Evolutionary conservation across 2,329 filamentous ascomycete species (phyloP), one percentile per base, ranked within the genome.

Genomic region (Trichoderma sp.): DNA sequence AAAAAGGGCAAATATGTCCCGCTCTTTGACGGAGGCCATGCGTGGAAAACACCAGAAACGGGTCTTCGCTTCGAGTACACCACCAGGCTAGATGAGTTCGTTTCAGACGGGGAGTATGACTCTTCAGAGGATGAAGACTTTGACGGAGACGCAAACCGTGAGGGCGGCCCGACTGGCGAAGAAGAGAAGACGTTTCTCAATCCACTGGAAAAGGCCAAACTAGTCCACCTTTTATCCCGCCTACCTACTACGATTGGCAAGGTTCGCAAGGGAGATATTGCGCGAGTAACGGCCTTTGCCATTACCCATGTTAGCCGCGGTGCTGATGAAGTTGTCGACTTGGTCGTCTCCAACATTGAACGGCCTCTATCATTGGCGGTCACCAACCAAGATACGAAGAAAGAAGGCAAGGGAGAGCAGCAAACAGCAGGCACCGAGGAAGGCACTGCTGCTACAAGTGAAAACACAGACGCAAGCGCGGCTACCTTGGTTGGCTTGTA

Each of bases 271-370:
- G 95, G 95, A 3, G 95, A 98, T 80, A 91, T 98, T 63, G 95
- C 95, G 1, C 90, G 95, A 6, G 88, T 98, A 2, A 96, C 95
- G 1, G 90, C 93, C 3, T 98, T 98, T 84, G 95, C 95, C 14
- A 95, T 98, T 74, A 93, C 92, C 3, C 95, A 98, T 82, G 94
- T 95, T 1, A 94, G 93, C 53, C 89, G 91, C 24, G 97, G 95
- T 18, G 93, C 94, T 14, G 94, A 97, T 78, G 97, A 98, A 85
- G 93, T 98, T 45, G 95, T 97, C n/a, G 91, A 96, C 67, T 91
- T 97, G 84, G 92, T 98, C 50, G 90, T 97, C 0, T 89, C 91
- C 1, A 98, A 99, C 80, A 88, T 98, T 41, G 88, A 93, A 76
- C 91, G 89, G 69, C 97, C 97, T 0, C 91, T 97, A 75, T 89